These are phyloP conservation scores for Arthromyces matolae DNA, from an alignment of 768 basidiomycete genomes.

Conservation along the genomic window DNA sequence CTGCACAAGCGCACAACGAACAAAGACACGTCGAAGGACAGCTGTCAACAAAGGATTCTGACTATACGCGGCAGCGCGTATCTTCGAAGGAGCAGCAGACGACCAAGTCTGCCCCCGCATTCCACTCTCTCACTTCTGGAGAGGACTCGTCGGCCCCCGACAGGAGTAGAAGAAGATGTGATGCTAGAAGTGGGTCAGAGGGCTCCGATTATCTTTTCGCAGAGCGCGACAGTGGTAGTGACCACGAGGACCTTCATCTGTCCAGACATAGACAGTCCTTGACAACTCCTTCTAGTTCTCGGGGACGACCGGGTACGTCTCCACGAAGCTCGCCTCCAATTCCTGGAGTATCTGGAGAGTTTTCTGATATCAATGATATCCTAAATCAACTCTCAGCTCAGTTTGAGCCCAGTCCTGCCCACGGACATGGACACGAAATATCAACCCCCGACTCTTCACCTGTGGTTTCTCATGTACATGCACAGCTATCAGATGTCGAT, in stretches of 20 bases:
- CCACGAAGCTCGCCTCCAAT: constrained; percentile 44
- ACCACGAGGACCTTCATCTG: constrained; percentile 35
- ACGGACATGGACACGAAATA: constrained; percentile 36
- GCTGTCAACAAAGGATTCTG: constrained; percentile 42
- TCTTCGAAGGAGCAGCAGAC: constrained; percentile 45
- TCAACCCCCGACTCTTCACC: constrained; percentile 47
- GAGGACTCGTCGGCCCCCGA: constrained; percentile 33
- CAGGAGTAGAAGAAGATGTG: constrained; percentile 30
- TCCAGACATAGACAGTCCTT: constrained; percentile 24
- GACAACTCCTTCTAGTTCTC: constrained; percentile 32
- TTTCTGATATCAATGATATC: constrained; percentile 74
- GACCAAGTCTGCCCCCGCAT: constrained; percentile 72
- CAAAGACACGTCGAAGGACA: constrained; percentile 42
- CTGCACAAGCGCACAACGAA: constrained; percentile 63
- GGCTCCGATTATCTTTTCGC: constrained; percentile 56
- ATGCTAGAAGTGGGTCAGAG: constrained; percentile 40
- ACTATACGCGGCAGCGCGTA: constrained; percentile 41
- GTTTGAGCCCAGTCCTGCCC: constrained; percentile 55
- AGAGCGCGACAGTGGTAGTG: constrained; percentile 43
- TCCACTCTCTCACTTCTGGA: constrained; percentile 70
- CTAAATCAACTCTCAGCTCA: constrained; percentile 68
- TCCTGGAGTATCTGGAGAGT: constrained; percentile 52
- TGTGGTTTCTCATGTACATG: constrained; percentile 38
- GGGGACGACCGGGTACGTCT: constrained; percentile 30
- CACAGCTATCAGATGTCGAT: constrained; percentile 28